Evolutionary conservation across 1,139 yeast genomes (phyloP).

Genomic region (Kurtzmaniella quercitrusa): DNA sequence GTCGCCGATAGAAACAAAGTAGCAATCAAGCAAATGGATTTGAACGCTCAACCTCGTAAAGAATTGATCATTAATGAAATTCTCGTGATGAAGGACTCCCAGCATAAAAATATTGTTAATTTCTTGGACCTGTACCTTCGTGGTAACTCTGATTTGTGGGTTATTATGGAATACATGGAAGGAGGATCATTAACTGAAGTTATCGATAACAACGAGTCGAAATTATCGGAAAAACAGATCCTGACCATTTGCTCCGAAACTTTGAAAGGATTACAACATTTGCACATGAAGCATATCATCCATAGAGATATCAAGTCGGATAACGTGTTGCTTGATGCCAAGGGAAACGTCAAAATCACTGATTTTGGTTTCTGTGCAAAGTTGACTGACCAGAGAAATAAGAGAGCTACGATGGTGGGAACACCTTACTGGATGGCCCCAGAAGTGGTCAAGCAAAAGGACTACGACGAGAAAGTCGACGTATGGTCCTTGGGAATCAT

Average conservation of each 20-base stretch:
- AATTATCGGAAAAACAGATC: slow-evolving; percentile 71
- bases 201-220: slow-evolving; percentile 71
- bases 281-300: slow-evolving; percentile 87
- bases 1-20: slow-evolving; percentile 43
- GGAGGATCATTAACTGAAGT: slow-evolving; percentile 78
- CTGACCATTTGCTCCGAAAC: slow-evolving; percentile 90
- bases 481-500: slow-evolving; percentile 97
- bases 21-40: slow-evolving; percentile 95
- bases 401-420: slow-evolving; percentile 98
- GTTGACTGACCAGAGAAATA: slow-evolving; percentile 84
- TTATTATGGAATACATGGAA: slow-evolving; percentile 94
- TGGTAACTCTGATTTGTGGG: slow-evolving; percentile 63
- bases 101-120: slow-evolving; percentile 45
- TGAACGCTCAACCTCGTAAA: slow-evolving; percentile 89
- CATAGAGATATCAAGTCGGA: slow-evolving; percentile 97
- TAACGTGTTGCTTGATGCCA: slow-evolving; percentile 80
- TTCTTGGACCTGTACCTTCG: slow-evolving; percentile 43
- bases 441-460: slow-evolving; percentile 94
- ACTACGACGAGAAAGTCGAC: slow-evolving; percentile 94
- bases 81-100: slow-evolving; percentile 47
- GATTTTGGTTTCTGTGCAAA: slow-evolving; percentile 99
- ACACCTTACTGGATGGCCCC: slow-evolving; percentile 99
- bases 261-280: slow-evolving; percentile 83
- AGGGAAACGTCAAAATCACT: slow-evolving; percentile 90
- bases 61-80: slow-evolving; percentile 71